Evolutionary conservation across 1,284 basidiomycete genomes (phyloP).

Genomic region (Somion occarium): DNA sequence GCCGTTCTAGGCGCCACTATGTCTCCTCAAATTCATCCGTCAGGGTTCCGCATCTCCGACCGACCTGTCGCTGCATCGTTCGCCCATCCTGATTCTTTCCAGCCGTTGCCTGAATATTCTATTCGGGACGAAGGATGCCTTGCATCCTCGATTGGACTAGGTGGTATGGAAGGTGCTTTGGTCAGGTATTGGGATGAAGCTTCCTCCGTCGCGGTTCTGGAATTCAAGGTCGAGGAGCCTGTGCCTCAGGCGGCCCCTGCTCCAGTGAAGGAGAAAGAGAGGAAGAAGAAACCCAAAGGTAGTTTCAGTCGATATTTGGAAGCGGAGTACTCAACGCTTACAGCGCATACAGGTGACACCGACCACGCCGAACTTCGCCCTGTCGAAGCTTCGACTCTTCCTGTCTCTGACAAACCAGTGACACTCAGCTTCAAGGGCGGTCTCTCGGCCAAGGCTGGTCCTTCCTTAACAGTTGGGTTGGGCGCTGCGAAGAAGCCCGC

Average conservation of each 20-base stretch:
- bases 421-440: slow-evolving; percentile 64
- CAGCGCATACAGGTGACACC: not conserved
- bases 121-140: slow-evolving; percentile 72
- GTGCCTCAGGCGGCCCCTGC: slow-evolving; percentile 31
- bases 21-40: slow-evolving; percentile 79
- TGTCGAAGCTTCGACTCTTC: slow-evolving; percentile 56
- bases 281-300: slow-evolving; percentile 62
- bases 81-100: slow-evolving; percentile 82
- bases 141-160: slow-evolving; percentile 56
- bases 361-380: slow-evolving; percentile 18
- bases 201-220: slow-evolving; percentile 63
- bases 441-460: slow-evolving; percentile 34
- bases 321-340: not conserved
- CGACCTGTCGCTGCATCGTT: slow-evolving; percentile 85
- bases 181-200: slow-evolving; percentile 82
- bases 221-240: slow-evolving; percentile 75
- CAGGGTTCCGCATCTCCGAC: slow-evolving; percentile 84
- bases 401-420: slow-evolving; percentile 73
- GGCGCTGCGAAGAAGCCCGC: slow-evolving; percentile 25
- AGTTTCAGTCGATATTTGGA: not conserved
- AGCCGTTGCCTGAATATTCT: slow-evolving; percentile 68
- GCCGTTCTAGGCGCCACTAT: slow-evolving; percentile 75
- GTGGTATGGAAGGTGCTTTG: slow-evolving; percentile 66
- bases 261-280: slow-evolving; percentile 56
- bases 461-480: not conserved